Base-by-base conservation (phyloP, 2,329 filamentous ascomycete species). In the Venturia aucupariae region DNA sequence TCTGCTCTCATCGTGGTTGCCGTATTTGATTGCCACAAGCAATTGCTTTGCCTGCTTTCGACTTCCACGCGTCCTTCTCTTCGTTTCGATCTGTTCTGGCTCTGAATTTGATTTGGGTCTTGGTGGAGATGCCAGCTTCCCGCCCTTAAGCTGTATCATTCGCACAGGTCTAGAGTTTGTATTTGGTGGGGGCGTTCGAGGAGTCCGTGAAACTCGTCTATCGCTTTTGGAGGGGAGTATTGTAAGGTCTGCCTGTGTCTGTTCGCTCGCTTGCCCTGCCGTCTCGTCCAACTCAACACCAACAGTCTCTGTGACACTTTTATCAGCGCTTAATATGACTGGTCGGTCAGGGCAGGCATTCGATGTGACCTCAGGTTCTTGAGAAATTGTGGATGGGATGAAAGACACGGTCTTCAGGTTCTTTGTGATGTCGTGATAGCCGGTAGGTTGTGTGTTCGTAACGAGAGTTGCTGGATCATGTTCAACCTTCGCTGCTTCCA, bases 151-250 rank as follows among this genome's bases (percentile, higher is more conserved):
- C 32, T 57, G 62, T 39, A 63, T 55, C 51, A 57, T 63, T 8
- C 46, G 24, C 11, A 30, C n/a, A 41, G 59, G 42, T 42, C 46
- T 54, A 19, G 64, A 27, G 48, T n/a, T 57, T 19, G 51, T 35
- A 27, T n/a, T 32, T 65, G 46, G 48, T 65, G 44, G 67, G 54
- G 63, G 55, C 42, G 72, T 73, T 8, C 74, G 74, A 24, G 73
- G 71, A 32, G 74, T 72, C 3, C 78, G 78, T 3, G 75, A 77
- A 63, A 77, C 72, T n/a, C 81, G 75, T 64, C 74, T 79, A n/a
- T 79, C 79, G 35, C 73, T 75, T 30, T 75, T 57, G 15, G 51
- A 1, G n/a, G 30, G 51, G n/a, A 35, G 51, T 35, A 22, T 32
- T n/a, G 4, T 2, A 2, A 38, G 27, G 30, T 57, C 15, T 32